phyloP scores from a whole-genome alignment of 305 asterid genomes.

The Solanum hybrid region DNA sequence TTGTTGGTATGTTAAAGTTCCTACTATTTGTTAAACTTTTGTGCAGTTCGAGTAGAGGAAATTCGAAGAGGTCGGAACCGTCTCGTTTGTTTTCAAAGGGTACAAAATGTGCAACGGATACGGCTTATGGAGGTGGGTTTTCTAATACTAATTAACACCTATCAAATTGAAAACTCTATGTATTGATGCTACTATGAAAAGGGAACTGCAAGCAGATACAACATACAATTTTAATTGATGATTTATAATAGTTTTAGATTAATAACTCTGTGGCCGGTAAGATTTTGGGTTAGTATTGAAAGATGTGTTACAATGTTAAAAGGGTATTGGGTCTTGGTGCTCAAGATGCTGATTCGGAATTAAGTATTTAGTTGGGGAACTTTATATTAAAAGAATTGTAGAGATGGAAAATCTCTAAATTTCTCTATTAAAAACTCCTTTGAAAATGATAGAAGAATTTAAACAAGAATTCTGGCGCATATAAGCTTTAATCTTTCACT shows the following conservation, averaged over 20 bases:
- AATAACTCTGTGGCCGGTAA: background rate
- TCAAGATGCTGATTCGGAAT: background rate
- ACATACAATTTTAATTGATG: background rate
- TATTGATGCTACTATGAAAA: background rate
- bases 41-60: constrained; percentile 39
- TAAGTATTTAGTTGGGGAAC: background rate
- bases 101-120: constrained; percentile 52
- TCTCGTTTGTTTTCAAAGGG: constrained; percentile 17
- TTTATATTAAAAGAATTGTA: background rate
- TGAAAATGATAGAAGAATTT: background rate
- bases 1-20: background rate
- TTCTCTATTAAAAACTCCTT: background rate
- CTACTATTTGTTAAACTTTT: background rate
- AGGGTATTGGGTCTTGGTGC: background rate
- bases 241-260: background rate
- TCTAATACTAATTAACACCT: background rate
- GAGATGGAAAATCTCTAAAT: background rate
- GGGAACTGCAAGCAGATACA: background rate
- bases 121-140: constrained; percentile 56
- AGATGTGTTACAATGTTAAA: background rate
- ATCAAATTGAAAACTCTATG: background rate
- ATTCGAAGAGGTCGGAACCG: constrained; percentile 18
- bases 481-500: background rate
- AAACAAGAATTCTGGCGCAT: background rate
- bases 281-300: background rate